Evolutionary conservation across 352 stramenopile species (phyloP), one percentile per base, ranked within the genome.

Genomic region (Phytopythium aichiense): DNA sequence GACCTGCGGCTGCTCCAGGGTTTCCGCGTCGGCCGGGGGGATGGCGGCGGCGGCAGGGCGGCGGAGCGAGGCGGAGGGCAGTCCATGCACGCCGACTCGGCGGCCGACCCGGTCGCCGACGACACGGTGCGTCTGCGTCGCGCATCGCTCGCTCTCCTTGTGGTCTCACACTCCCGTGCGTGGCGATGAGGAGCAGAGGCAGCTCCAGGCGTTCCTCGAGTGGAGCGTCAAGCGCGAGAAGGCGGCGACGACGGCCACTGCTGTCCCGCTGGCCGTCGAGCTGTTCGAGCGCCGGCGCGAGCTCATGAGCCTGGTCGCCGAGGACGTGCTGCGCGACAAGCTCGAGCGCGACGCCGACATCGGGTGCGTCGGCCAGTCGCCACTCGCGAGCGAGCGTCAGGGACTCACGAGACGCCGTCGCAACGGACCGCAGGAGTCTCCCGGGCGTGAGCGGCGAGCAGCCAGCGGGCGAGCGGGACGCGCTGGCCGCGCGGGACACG

Each of bases 231-330:
- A 88, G 67, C 73, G 74, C 18, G 82, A 94, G 55, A 94, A 89
- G 53, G 78, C 69, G 50, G 72, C 30, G 23, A 66, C 42, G n/a
- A 66, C 77, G 15, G 55, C 9, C 8, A 12, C 12, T 12, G 46
- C 46, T 9, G 54, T 60, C 0, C 63, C 64, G 2, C 64, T 85
- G 49, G 57, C 84, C 12, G 55, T 89, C 20, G 72, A 92, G 63
- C 68, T 92, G 54, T 88, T 90, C 42, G 74, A 90, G 53, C 74
- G 73, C 38, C 76, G 82, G 15, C 71, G 81, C n/a, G 83, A 92
- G 20, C 67, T 92, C 23, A 89, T 79, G 65, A 74, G 71, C 56
- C 76, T 76, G 33, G 85, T 94, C 45, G 88, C 84, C 22, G 81
- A 94, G 43, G 77, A 91, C 23, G 65, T 88, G 6, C 64, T 92